These are phyloP conservation scores for Rasamsonia emersonii DNA, from an alignment of 2,329 filamentous ascomycete species.

Conservation along the genomic window DNA sequence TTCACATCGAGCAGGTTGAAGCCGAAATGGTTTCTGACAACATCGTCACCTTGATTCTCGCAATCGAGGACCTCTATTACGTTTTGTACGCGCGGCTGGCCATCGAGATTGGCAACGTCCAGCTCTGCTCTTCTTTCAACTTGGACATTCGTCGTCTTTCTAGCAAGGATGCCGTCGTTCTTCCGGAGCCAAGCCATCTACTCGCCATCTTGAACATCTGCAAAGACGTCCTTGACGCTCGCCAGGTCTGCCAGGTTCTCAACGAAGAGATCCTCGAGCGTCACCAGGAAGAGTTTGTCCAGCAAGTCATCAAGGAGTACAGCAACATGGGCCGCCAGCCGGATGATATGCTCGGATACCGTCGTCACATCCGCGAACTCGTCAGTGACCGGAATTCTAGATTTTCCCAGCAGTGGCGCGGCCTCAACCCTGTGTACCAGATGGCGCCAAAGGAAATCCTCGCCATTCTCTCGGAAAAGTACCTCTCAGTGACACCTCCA, in stretches of 20 bases:
- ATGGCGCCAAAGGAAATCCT: conserved; percentile 21
- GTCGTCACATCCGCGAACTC: conserved; percentile 17
- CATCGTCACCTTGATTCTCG: conserved; percentile 22
- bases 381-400: conserved; percentile 13
- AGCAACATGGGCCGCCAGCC: conserved; percentile 7
- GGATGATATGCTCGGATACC: conserved; percentile 23
- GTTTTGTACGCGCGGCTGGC: conserved; percentile 26
- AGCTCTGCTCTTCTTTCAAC: conserved; percentile 25
- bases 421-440: conserved; percentile 20
- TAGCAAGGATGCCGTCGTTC: conserved; percentile 11
- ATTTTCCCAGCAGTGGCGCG: conserved; percentile 23
- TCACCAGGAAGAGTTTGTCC: conserved; percentile 23
- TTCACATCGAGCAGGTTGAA: conserved; percentile 25
- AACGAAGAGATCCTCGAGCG: conserved; percentile 18
- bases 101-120: conserved; percentile 28
- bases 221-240: conserved; percentile 23
- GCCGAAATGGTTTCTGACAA: conserved; percentile 18
- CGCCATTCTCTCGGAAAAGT: conserved; percentile 27
- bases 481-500: conserved; percentile 19
- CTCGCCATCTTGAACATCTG: conserved; percentile 24
- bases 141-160: conserved; percentile 14
- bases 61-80: conserved; percentile 29
- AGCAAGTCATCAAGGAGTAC: conserved; percentile 14
- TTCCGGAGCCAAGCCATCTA: conserved; percentile 28
- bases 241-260: conserved; percentile 17